Conservation (phyloP, 192 early-diverging fungal species). For the Coemansia erecta region DNA sequence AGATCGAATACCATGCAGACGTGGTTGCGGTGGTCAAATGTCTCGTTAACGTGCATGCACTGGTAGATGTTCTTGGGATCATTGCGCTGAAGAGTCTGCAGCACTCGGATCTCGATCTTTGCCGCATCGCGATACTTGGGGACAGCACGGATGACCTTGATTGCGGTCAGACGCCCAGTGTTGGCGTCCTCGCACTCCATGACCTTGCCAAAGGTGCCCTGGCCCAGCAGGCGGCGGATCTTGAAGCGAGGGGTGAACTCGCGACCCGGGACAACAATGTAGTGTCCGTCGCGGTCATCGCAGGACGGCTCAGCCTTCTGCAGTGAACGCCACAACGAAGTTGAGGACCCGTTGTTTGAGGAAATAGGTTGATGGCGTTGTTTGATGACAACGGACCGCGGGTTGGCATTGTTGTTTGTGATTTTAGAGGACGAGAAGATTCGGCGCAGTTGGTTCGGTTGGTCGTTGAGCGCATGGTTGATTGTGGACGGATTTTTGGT, state of each 20-base stretch:
- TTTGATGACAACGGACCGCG: slow-evolving; percentile 24
- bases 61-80: slow-evolving; percentile 81
- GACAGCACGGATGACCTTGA: slow-evolving; percentile 92
- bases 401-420: slow-evolving; percentile 9
- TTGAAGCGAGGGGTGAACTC: slow-evolving; percentile 78
- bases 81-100: slow-evolving; percentile 71
- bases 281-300: slow-evolving; percentile 94
- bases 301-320: slow-evolving; percentile 57
- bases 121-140: slow-evolving; percentile 95
- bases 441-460: slow-evolving; percentile 35
- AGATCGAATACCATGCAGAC: slow-evolving; percentile 98
- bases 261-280: slow-evolving; percentile 70
- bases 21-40: slow-evolving; percentile 89
- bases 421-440: slow-evolving; percentile 41
- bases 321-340: slow-evolving; percentile 21
- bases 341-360: slow-evolving; percentile 1
- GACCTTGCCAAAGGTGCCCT: slow-evolving; percentile 98
- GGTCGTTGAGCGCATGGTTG: slow-evolving; percentile 20
- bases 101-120: slow-evolving; percentile 82
- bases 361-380: slow-evolving; percentile 7
- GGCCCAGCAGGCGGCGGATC: slow-evolving; percentile 84
- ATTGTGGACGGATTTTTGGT: slow-evolving; percentile 4
- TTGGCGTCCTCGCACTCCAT: slow-evolving; percentile 80
- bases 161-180: slow-evolving; percentile 62
- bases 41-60: slow-evolving; percentile 83